phyloP scores from a whole-genome alignment of 2,329 filamentous ascomycete species.

The Sclerotinia nivalis region DNA sequence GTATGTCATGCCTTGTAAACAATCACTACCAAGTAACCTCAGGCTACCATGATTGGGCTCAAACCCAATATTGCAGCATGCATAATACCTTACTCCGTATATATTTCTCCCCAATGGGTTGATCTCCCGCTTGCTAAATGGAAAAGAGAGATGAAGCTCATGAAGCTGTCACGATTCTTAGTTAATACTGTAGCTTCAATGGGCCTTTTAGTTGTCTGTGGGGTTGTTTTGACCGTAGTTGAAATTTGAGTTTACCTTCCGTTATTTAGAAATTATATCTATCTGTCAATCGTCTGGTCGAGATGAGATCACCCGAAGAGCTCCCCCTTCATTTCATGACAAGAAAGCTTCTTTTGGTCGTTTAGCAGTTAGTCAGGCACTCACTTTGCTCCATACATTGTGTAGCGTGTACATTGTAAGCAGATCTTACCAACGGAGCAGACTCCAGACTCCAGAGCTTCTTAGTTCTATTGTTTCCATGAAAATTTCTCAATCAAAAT shows the following conservation, averaged over 20 bases:
- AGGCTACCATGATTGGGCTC: neutral
- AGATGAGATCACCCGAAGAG: conserved; percentile 1
- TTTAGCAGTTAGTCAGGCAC: neutral
- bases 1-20: neutral
- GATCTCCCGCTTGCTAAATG: neutral
- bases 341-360: neutral
- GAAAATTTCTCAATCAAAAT: neutral
- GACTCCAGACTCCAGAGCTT: too few species aligned
- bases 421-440: conserved; percentile 2
- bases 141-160: conserved; percentile 1
- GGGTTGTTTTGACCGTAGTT: neutral
- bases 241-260: neutral
- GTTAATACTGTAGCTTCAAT: neutral
- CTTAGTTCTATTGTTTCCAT: neutral
- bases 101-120: neutral
- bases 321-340: conserved; percentile 1
- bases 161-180: neutral
- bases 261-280: neutral
- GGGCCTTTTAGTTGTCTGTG: neutral
- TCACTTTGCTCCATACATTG: neutral
- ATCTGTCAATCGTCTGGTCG: neutral
- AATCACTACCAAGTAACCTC: neutral
- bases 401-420: neutral
- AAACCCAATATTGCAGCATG: neutral
- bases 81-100: neutral